A percentile compares a stretch with the other conserved stretches of the same genome.
Conservation (phyloP, 768 basidiomycete genomes). For the Suillus luteus region DNA sequence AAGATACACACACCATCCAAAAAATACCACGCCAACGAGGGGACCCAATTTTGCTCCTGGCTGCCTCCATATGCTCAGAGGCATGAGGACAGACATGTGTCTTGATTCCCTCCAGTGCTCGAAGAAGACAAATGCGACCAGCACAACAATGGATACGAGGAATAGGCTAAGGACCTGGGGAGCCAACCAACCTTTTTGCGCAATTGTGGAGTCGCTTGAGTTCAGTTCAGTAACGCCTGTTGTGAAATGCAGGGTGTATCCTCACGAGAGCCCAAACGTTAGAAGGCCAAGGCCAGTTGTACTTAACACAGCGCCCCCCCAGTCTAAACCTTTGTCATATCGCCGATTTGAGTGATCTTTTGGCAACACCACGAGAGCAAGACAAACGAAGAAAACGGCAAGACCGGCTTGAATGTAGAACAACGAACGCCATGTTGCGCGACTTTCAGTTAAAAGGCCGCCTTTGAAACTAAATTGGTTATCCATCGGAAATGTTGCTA, state of each 20-base stretch:
- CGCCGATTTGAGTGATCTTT: constrained; percentile 18
- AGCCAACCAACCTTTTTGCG: constrained; percentile 34
- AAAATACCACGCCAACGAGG: constrained; percentile 33
- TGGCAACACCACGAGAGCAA: constrained; percentile 27
- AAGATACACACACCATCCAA: constrained; percentile 26
- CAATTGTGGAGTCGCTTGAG: constrained; percentile 32
- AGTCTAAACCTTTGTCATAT: constrained; percentile 38
- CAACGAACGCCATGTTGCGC: constrained; percentile 35
- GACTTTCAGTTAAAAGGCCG: constrained; percentile 34
- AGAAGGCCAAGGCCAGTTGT: constrained; percentile 36
- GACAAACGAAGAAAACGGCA: constrained; percentile 27
- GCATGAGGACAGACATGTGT: constrained; percentile 32
- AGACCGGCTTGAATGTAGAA: constrained; percentile 38
- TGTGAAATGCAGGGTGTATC: neutral
- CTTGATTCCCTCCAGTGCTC: constrained; percentile 33
- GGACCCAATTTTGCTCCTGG: constrained; percentile 32
- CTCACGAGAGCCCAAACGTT: constrained; percentile 37
- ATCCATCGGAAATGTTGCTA: neutral
- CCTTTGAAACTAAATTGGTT: constrained; percentile 19
- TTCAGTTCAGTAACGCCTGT: constrained; percentile 7
- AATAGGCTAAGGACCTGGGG: constrained; percentile 36
- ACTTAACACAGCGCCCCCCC: constrained; percentile 37
- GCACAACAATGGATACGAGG: constrained; percentile 28
- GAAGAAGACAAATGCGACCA: constrained; percentile 30
- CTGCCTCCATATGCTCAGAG: constrained; percentile 35